Conservation (phyloP, 805 yeast species). For the Kodamaea laetipori region DNA sequence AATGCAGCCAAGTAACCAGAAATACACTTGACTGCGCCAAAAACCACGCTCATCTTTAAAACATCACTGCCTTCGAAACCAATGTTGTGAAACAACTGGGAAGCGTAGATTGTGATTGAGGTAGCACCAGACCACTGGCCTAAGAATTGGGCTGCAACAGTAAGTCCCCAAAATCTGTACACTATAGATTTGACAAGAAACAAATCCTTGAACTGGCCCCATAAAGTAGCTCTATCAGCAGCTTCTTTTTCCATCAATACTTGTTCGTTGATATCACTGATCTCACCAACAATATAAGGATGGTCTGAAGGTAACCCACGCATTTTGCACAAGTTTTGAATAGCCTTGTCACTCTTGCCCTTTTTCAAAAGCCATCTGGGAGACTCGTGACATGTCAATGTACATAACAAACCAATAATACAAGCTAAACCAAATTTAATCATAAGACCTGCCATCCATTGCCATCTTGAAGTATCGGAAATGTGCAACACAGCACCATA, state of each 20-base stretch:
- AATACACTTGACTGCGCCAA: constrained; percentile 55
- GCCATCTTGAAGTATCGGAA: constrained; percentile 18
- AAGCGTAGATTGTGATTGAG: constrained; percentile 56
- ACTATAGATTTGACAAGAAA: constrained; percentile 33
- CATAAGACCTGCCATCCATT: constrained; percentile 24
- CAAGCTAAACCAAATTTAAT: constrained; percentile 32
- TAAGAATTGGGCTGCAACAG: constrained; percentile 24
- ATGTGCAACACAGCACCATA: constrained; percentile 50
- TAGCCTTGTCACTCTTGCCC: constrained; percentile 21
- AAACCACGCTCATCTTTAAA: constrained; percentile 43
- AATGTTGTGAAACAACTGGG: constrained; percentile 37
- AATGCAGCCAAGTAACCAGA: constrained; percentile 53
- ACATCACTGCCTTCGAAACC: constrained; percentile 23
- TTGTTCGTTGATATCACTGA: constrained; percentile 41
- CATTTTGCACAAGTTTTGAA: constrained; percentile 21
- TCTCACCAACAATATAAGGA: constrained; percentile 42
- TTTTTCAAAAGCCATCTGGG: constrained; percentile 28
- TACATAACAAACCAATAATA: constrained; percentile 21
- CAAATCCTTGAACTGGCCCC: constrained; percentile 34
- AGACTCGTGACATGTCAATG: constrained; percentile 23
- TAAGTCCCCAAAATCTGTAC: constrained; percentile 47
- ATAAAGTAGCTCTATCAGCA: constrained; percentile 14
- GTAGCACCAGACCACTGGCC: constrained; percentile 30
- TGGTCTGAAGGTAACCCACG: constrained; percentile 27
- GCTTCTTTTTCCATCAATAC: constrained; percentile 33